A percentile compares a stretch with the other conserved stretches of the same genome.
Conservation (phyloP, 345 rosid species). For the Eucalyptus pumila region DNA sequence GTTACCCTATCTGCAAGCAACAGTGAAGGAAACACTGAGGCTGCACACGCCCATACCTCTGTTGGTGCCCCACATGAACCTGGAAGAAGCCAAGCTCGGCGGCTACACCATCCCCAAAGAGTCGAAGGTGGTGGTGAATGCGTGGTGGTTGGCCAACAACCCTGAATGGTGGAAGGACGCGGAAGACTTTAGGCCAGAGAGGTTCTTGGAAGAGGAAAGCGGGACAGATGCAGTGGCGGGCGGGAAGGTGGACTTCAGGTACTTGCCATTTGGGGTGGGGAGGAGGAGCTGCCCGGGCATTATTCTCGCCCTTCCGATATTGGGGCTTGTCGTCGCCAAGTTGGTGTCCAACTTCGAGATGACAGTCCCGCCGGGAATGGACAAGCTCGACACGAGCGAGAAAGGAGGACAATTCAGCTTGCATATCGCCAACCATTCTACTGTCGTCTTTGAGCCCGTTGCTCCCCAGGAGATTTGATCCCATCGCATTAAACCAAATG, state of each 20-base stretch:
- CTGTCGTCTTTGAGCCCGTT: slow-evolving; percentile 31
- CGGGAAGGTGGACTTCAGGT: slow-evolving; percentile 47
- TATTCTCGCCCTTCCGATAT: slow-evolving; percentile 47
- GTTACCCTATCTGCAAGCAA: slow-evolving; percentile 44
- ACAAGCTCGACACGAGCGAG: slow-evolving; percentile 35
- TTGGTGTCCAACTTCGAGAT: slow-evolving; percentile 36
- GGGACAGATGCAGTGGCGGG: slow-evolving; percentile 29
- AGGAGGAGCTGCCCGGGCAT: slow-evolving; percentile 55
- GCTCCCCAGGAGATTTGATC: not conserved
- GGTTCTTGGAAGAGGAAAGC: slow-evolving; percentile 39
- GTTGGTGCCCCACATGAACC: slow-evolving; percentile 60
- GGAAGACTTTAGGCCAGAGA: slow-evolving; percentile 38
- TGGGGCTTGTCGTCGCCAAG: slow-evolving; percentile 36
- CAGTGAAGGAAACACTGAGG: slow-evolving; percentile 44
- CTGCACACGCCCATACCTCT: slow-evolving; percentile 51
- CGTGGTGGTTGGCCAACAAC: slow-evolving; percentile 64
- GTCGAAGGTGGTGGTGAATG: slow-evolving; percentile 51
- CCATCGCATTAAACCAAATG: not conserved
- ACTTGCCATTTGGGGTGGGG: slow-evolving; percentile 48
- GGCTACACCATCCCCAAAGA: slow-evolving; percentile 44
- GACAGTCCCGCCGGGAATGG: slow-evolving; percentile 15
- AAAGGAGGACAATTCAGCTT: slow-evolving; percentile 68
- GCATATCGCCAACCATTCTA: slow-evolving; percentile 49
- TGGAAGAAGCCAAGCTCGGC: slow-evolving; percentile 41
- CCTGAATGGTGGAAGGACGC: slow-evolving; percentile 46